These are phyloP conservation scores for Extremus antarcticus DNA, from an alignment of 495 filamentous ascomycete species.

Conservation along the genomic window DNA sequence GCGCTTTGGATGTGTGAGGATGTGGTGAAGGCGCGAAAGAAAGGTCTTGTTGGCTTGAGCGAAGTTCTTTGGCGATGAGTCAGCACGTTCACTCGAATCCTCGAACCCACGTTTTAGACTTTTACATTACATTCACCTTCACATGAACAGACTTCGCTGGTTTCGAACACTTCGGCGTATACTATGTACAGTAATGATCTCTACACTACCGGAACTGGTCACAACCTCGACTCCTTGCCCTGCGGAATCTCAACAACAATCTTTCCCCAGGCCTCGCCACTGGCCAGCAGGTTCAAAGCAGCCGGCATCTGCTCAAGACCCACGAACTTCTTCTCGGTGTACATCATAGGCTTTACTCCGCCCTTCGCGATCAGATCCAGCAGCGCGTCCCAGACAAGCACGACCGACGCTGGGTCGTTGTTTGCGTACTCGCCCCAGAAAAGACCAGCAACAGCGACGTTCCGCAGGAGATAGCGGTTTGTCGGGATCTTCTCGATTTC, in stretches of 20 bases:
- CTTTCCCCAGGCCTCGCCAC: slow-evolving; percentile 83
- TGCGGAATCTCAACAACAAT: slow-evolving; percentile 77
- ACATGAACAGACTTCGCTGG: too few relatives aligned
- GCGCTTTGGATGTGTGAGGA: neutral
- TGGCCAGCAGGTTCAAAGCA: slow-evolving; percentile 63
- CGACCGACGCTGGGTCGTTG: slow-evolving; percentile 45
- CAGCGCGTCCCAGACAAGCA: slow-evolving; percentile 27
- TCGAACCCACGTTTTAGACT: too few relatives aligned
- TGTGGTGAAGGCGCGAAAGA: too few relatives aligned
- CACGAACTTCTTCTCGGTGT: slow-evolving; percentile 64
- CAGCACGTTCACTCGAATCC: too few relatives aligned
- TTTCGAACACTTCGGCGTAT: too few relatives aligned
- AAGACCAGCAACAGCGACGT: neutral
- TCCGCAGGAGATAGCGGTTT: slow-evolving; percentile 59
- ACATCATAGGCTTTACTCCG: slow-evolving; percentile 69
- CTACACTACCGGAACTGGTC: too few relatives aligned
- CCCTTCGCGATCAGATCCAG: slow-evolving; percentile 54
- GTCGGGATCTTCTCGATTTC: slow-evolving; percentile 82
- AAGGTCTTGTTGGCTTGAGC: too few relatives aligned
- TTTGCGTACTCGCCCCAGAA: neutral
- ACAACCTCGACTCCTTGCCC: slow-evolving; percentile 44
- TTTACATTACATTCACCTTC: too few relatives aligned
- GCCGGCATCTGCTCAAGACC: slow-evolving; percentile 66
- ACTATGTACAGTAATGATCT: too few relatives aligned
- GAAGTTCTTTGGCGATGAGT: too few relatives aligned